These are phyloP conservation scores for Xylaria sp. DNA, from an alignment of 495 filamentous ascomycete species.

Conservation along the genomic window DNA sequence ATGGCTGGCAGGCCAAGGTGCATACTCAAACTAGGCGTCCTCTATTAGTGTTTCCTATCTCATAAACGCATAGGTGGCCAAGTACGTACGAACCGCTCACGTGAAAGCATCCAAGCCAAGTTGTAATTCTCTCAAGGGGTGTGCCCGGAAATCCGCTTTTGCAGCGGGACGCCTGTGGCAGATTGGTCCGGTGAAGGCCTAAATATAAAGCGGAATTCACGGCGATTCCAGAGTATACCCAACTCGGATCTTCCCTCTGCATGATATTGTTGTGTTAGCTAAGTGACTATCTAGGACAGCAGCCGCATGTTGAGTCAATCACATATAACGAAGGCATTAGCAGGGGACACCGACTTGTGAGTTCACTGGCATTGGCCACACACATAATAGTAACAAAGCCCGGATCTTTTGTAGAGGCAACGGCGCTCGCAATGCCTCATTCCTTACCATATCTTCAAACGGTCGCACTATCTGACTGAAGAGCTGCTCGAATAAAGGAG, in stretches of 20 bases:
- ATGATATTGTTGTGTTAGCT: background rate
- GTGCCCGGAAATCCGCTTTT: conserved; percentile 29
- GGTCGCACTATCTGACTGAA: conserved; percentile 35
- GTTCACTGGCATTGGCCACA: conserved; percentile 41
- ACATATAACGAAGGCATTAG: background rate
- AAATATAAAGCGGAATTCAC: conserved; percentile 41
- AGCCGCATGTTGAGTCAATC: background rate
- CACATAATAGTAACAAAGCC: conserved; percentile 41
- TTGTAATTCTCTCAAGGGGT: conserved; percentile 33
- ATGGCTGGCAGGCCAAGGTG: conserved; percentile 41
- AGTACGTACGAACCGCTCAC: conserved; percentile 39
- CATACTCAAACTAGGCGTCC: conserved; percentile 37
- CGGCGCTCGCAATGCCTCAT: conserved; percentile 32
- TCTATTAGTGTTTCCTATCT: background rate
- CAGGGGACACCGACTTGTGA: conserved; percentile 11
- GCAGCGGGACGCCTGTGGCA: conserved; percentile 26
- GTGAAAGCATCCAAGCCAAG: conserved; percentile 44
- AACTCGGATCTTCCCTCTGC: conserved; percentile 42
- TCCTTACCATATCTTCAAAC: conserved; percentile 34
- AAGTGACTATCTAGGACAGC: background rate
- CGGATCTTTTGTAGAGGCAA: conserved; percentile 41
- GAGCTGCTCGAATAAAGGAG: conserved; percentile 29
- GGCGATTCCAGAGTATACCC: conserved; percentile 44
- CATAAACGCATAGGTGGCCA: background rate
- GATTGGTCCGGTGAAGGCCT: conserved; percentile 37